phyloP scores from a whole-genome alignment of 768 basidiomycete genomes.

The Leccinum imitatum region DNA sequence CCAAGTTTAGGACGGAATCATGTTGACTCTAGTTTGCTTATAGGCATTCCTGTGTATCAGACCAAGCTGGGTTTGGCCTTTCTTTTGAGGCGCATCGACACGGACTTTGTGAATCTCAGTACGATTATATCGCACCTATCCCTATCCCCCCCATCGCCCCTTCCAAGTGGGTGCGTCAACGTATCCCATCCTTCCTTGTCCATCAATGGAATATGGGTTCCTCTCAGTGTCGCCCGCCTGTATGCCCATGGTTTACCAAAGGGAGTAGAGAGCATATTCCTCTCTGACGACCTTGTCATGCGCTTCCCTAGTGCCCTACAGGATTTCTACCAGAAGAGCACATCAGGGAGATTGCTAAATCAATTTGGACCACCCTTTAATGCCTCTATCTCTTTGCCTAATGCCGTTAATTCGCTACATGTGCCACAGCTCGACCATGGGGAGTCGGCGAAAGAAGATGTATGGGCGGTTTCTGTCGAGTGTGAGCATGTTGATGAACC shows the following conservation, averaged over 20 bases:
- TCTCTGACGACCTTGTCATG: constrained; percentile 60
- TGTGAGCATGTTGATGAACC: constrained; percentile 23
- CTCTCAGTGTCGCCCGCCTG: constrained; percentile 53
- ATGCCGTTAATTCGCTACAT: constrained; percentile 1
- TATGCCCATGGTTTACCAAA: constrained; percentile 34
- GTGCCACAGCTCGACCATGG: constrained; percentile 5
- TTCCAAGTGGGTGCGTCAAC: constrained; percentile 46
- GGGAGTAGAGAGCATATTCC: constrained; percentile 50
- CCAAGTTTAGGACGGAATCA: neutral
- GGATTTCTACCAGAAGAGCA: constrained; percentile 52
- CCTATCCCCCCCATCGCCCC: constrained; percentile 32
- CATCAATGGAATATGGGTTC: constrained; percentile 68
- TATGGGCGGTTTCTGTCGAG: constrained; percentile 25
- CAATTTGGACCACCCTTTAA: constrained; percentile 67
- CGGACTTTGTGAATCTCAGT: constrained; percentile 74
- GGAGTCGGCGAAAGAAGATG: constrained; percentile 9
- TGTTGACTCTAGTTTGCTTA: constrained; percentile 10
- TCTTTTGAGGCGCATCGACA: constrained; percentile 72
- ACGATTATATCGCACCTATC: constrained; percentile 41
- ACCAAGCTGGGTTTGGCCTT: constrained; percentile 55
- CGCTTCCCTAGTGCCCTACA: constrained; percentile 62
- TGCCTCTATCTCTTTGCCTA: constrained; percentile 36
- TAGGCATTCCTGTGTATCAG: constrained; percentile 76
- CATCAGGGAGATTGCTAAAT: constrained; percentile 47
- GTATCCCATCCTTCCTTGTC: constrained; percentile 52